Evolutionary conservation across 768 basidiomycete species (phyloP), one percentile per base, ranked within the genome.

Genomic region (Clavaria fumosa): DNA sequence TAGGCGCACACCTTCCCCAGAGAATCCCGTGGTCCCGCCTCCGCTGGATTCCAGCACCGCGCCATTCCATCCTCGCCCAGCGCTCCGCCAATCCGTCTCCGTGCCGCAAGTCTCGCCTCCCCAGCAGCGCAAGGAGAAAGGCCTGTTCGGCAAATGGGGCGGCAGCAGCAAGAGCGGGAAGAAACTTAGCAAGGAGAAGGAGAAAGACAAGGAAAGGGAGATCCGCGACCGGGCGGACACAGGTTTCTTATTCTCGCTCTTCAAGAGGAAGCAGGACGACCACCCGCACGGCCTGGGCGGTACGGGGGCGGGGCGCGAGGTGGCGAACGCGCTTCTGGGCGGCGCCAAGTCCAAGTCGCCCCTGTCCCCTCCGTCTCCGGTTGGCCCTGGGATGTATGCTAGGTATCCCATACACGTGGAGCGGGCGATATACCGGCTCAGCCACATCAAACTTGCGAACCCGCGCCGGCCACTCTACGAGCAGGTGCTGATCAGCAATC

Each of bases 321-420:
- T 86, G 1, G 90, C 90, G 2, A 78, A 81, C 21, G 86, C 88
- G 3, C 63, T 91, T 5, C 72, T 95, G 4, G 88, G 86, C 14
- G 68, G 75, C 4, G 81, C 83, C 28, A 89, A 83, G 55, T 75
- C 79, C 9, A 86, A 83, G 56, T 58, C 62, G 20, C 62, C 72
- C 44, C 62, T 64, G 17, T 66, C 76, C 0, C 73, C 79, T 5
- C 60, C 70, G 3, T 78, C 80, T 7, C 76, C 81, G 17, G 53
- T 65, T 27, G 59, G 60, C 9, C 55, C 61, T 10, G 63, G 60
- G 6, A 52, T 57, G 28, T 72, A 69, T 43, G 61, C 91, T 35
- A 75, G 95, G 46, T 91, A 97, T 53, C 95, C 95, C 6, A 96
- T 99, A 43, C 95, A 99, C 51, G 95, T 99, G 45, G 95, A 99